phyloP scores from a whole-genome alignment of 75 land plant genomes.

The Pinus taeda region DNA sequence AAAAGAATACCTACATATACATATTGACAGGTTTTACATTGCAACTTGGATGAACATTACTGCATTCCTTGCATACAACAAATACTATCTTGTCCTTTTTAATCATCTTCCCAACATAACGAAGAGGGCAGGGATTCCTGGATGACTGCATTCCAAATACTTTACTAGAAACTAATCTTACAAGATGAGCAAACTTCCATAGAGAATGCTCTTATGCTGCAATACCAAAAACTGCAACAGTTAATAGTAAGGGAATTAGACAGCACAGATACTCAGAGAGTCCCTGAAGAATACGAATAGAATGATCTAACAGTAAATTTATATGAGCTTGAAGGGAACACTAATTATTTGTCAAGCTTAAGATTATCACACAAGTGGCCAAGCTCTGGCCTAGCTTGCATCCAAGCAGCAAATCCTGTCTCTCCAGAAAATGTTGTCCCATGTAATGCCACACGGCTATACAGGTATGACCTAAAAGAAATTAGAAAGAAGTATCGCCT shows the following conservation, averaged over 20 bases:
- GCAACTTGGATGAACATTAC: not conserved
- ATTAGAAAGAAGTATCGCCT: conserved; percentile 95
- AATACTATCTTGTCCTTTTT: not conserved
- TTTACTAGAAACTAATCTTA: not conserved
- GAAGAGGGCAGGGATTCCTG: not conserved
- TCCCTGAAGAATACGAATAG: not conserved
- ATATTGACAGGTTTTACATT: conserved; percentile 7
- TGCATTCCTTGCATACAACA: not conserved
- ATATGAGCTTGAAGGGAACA: not conserved
- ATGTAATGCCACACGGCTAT: conserved; percentile 36
- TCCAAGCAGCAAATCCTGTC: conserved; percentile 69
- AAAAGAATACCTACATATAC: not conserved
- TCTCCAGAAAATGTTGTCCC: conserved; percentile 37
- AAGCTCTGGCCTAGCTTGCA: conserved; percentile 90
- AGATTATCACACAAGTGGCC: conserved; percentile 93
- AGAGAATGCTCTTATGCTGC: not conserved
- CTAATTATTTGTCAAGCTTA: conserved; percentile 57
- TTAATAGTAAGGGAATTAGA: not conserved
- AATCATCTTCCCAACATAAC: not conserved
- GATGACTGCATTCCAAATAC: not conserved
- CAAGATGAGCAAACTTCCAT: not conserved
- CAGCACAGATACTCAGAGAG: not conserved
- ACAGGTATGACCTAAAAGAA: conserved; percentile 88
- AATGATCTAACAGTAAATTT: not conserved
- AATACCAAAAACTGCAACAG: not conserved